phyloP scores from a whole-genome alignment of 78 protist genomes.

The Bigelowiella natans region DNA sequence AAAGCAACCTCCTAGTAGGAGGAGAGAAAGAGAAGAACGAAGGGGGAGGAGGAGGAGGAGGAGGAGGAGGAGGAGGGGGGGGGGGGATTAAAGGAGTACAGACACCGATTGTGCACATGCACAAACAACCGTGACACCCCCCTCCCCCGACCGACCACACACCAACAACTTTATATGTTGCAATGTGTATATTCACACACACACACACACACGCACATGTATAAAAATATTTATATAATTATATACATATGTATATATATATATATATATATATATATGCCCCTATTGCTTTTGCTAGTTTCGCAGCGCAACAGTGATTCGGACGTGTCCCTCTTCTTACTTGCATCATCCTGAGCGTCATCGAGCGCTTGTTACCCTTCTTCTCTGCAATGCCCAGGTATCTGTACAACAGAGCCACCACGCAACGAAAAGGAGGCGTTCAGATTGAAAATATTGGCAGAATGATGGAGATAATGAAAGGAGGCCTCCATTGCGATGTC shows the following conservation, averaged over 20 bases:
- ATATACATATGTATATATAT: neutral
- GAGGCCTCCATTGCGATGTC: neutral
- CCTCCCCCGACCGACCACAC: no score
- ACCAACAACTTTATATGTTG: neutral
- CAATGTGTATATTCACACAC: neutral
- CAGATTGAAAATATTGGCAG: neutral
- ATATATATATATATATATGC: neutral
- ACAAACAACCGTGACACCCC: no score
- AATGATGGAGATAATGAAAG: neutral
- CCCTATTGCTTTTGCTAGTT: neutral
- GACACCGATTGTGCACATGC: neutral
- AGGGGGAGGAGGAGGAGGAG: neutral
- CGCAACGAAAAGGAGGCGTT: no score
- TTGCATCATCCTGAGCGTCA: neutral
- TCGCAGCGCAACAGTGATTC: neutral
- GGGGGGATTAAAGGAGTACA: neutral
- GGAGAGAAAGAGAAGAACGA: no score
- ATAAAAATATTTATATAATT: neutral
- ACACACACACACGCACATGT: neutral
- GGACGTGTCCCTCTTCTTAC: neutral
- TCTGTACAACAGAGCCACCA: no score
- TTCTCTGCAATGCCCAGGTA: neutral
- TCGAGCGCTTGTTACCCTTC: neutral
- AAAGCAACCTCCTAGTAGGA: no score
- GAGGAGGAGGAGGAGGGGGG: neutral